These are phyloP conservation scores for Conticribra weissflogii DNA, from an alignment of 108 stramenopile genomes.

Conservation along the genomic window DNA sequence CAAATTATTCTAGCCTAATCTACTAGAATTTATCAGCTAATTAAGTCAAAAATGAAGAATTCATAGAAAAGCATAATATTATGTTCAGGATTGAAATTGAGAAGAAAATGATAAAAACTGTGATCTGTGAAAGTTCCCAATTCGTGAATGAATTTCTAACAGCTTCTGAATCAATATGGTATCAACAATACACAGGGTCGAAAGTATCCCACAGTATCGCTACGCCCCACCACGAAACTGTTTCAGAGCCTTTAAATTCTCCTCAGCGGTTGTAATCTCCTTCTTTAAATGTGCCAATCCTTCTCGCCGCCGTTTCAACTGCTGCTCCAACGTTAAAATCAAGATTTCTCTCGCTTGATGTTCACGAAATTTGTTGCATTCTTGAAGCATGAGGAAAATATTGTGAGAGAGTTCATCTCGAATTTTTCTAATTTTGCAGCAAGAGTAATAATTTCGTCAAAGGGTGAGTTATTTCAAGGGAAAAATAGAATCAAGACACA, in stretches of 20 bases:
- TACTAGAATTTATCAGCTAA: no score
- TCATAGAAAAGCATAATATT: no score
- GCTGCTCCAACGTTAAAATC: constrained; percentile 74
- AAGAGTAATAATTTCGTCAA: background rate
- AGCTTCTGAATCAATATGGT: no score
- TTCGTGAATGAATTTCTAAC: no score
- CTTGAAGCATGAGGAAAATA: constrained; percentile 85
- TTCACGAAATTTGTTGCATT: constrained; percentile 90
- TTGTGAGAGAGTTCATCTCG: constrained; percentile 86
- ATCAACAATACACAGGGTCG: no score
- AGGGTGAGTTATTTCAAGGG: no score
- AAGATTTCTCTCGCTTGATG: constrained; percentile 85
- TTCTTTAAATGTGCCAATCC: constrained; percentile 38
- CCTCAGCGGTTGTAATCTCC: constrained; percentile 45
- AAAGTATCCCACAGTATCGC: no score
- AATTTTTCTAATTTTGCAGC: constrained; percentile 56
- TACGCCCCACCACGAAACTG: constrained; percentile 16
- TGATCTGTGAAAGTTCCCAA: no score
- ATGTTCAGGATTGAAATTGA: no score
- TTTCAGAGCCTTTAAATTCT: constrained; percentile 35
- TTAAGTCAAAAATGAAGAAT: no score
- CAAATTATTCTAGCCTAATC: no score
- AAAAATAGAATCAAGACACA: background rate
- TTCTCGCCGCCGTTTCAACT: constrained; percentile 57
- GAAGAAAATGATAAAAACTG: no score